Percentiles rank a stretch among this genome's conserved stretches.
Conservation (phyloP, 768 basidiomycete genomes). For the Daedalea quercina region DNA sequence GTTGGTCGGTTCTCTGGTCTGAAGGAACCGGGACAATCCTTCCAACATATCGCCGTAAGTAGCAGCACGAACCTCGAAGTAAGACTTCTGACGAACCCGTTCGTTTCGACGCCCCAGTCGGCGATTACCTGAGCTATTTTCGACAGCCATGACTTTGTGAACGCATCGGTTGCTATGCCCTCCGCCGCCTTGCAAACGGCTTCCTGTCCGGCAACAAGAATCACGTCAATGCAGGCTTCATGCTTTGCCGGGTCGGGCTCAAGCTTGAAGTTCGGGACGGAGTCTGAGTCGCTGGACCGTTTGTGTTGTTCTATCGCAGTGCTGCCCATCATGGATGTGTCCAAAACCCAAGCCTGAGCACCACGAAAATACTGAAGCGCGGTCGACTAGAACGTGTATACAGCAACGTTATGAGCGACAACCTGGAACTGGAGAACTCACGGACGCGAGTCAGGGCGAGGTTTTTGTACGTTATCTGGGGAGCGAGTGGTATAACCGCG, state of each 20-base stretch:
- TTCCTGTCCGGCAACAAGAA: too few relatives aligned
- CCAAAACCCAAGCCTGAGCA: too few relatives aligned
- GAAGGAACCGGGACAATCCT: constrained; percentile 50
- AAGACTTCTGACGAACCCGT: constrained; percentile 9
- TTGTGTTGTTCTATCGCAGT: neutral
- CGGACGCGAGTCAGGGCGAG: too few relatives aligned
- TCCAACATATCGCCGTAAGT: neutral
- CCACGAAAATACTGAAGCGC: too few relatives aligned
- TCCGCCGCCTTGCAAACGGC: neutral
- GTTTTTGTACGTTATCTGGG: too few relatives aligned
- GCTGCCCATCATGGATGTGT: neutral
- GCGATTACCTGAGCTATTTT: constrained; percentile 12
- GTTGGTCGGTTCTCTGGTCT: constrained; percentile 45
- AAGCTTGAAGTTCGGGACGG: neutral
- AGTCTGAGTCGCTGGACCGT: neutral
- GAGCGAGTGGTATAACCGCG: too few relatives aligned
- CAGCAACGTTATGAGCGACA: too few relatives aligned
- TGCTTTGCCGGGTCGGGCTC: neutral
- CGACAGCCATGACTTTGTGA: constrained; percentile 1
- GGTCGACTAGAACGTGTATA: too few relatives aligned
- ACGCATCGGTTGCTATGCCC: too few relatives aligned
- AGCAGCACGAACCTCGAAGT: neutral
- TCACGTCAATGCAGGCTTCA: neutral
- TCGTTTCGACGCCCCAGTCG: constrained; percentile 18
- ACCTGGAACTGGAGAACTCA: too few relatives aligned